Base-by-base conservation (phyloP, 1,284 basidiomycete genomes). In the Mycena citricolor region DNA sequence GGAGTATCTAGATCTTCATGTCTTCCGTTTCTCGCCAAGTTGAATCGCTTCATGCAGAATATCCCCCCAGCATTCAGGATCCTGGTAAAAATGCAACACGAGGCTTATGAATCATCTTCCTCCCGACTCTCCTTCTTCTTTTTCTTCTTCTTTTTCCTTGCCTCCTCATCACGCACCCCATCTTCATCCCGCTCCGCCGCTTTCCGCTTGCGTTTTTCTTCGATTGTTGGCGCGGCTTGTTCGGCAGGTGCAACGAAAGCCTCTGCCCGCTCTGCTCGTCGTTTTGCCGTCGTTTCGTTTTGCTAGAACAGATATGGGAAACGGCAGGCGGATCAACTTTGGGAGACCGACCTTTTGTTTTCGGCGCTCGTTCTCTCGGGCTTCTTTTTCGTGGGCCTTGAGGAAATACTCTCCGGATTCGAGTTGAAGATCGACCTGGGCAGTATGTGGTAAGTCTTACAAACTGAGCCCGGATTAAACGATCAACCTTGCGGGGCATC, bases 321-420 rank as follows among this genome's bases (percentile, higher is more conserved):
- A 8, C 22, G 21, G n/a, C 26, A 19, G 25, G 22, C 13, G n/a
- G 22, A 16, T 7, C 23, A 21, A 44, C 23, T 19, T 3, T 5
- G 16, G 10, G 14, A 17, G 30, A 19, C 58, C 29, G 51, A 82
- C 87, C 77, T 85, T 86, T 66, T 88, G 76, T 66, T 81, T 83
- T 61, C 82, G 68, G 62, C 76, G 70, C 52, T 75, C 75, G 20
- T 74, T 69, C 57, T 87, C 83, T 42, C 77, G 71, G 19, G 77
- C 77, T 54, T 81, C 80, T 69, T 86, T 92, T 64, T 93, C 85
- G 47, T 79, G 76, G 7, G 88, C 73, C 64, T 95, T 95, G 70
- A 98, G 84, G 77, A 98, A 99, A 66, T 98, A 98, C 64, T 98
- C 95, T 69, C 95, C 95, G 4, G 87, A 90, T 63, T 97, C 94